These are phyloP conservation scores for Asclepias syriaca DNA, from an alignment of 257 asterid genomes.

Conservation along the genomic window DNA sequence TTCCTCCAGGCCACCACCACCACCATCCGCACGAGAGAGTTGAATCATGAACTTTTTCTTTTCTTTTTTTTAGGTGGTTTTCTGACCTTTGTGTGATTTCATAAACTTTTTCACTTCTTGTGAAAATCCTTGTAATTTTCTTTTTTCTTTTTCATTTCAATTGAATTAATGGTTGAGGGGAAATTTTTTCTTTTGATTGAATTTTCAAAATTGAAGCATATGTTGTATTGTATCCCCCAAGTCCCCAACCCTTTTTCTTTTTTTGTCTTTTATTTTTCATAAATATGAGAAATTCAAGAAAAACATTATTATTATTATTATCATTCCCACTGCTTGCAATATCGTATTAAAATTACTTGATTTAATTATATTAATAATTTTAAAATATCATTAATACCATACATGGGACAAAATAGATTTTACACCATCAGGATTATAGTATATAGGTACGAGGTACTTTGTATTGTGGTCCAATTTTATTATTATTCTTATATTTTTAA, in stretches of 20 bases:
- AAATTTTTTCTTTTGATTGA: background rate
- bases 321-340: no score
- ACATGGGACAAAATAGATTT: no score
- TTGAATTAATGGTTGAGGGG: background rate
- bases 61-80: background rate
- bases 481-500: background rate
- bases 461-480: constrained; percentile 1
- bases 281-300: background rate
- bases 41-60: constrained; percentile 18
- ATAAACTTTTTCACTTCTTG: background rate
- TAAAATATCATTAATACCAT: no score
- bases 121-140: constrained; percentile 3
- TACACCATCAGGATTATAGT: background rate
- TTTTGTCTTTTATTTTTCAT: background rate
- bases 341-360: no score
- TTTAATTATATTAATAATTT: no score
- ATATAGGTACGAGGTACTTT: no score
- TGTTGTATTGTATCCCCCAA: background rate
- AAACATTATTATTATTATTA: no score
- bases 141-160: background rate
- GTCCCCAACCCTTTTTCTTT: background rate
- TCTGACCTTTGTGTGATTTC: background rate
- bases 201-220: background rate
- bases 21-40: constrained; percentile 21
- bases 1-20: constrained; percentile 11